phyloP scores from a whole-genome alignment of 2,329 filamentous ascomycete genomes.

The Drechslera avenae region DNA sequence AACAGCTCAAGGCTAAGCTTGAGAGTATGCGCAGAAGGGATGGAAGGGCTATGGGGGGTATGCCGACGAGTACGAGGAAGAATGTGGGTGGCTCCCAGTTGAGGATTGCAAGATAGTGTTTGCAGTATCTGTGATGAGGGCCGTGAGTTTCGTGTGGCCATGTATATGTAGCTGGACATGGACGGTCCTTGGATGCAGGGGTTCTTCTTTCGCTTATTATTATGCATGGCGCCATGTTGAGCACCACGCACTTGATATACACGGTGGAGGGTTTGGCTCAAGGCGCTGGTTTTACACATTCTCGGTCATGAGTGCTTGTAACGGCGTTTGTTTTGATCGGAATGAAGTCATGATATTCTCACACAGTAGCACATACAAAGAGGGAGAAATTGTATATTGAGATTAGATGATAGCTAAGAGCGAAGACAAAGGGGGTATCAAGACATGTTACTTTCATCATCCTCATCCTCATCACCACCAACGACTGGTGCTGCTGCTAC shows the following conservation, averaged over 20 bases:
- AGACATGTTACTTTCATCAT: no score
- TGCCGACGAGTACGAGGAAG: slow-evolving; percentile 49
- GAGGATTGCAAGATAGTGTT: slow-evolving; percentile 24
- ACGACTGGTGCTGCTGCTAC: no score
- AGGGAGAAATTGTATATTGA: no score
- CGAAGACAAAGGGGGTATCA: not conserved
- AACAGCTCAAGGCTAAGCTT: slow-evolving; percentile 53
- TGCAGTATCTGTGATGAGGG: not conserved
- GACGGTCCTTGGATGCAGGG: slow-evolving; percentile 44
- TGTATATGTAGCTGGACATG: not conserved
- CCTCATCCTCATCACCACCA: no score
- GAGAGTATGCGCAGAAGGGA: slow-evolving; percentile 50
- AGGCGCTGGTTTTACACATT: not conserved
- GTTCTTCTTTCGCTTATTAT: not conserved
- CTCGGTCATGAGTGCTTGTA: not conserved
- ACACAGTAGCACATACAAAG: not conserved
- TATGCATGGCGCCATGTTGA: not conserved
- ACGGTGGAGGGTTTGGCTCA: no score
- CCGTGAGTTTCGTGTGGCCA: not conserved
- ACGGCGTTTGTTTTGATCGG: not conserved
- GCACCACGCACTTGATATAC: no score
- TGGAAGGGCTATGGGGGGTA: slow-evolving; percentile 23
- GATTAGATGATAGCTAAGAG: no score
- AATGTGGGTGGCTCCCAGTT: slow-evolving; percentile 53
- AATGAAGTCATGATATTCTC: slow-evolving; percentile 13